Evolutionary conservation across 192 early-diverging fungal genomes (phyloP), one percentile per base, ranked within the genome.

Genomic region (Entophlyctis helioformis): DNA sequence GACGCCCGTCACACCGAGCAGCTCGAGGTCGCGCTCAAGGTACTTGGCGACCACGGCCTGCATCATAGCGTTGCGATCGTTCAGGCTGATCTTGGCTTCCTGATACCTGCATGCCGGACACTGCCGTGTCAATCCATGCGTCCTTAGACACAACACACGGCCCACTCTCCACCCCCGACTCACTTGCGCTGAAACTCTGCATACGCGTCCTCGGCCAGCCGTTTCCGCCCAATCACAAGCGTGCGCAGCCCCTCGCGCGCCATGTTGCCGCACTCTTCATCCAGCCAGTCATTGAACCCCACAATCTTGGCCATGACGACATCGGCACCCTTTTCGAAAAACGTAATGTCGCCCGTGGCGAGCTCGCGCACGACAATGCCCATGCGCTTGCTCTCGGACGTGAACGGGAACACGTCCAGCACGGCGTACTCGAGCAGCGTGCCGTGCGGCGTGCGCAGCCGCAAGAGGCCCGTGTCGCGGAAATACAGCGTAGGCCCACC

Each of bases 261-360:
- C 89, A 96, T 92, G 51, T 91, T 94, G 25, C 84, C 88, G 56
- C 89, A 92, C 64, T 94, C 91, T 64, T 97, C 93, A 27, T 97
- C 93, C 19, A 97, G 62, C 93, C 93, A 94, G 57, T 94, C 87
- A 63, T 89, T 94, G 58, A 83, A 84, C 59, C 83, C 76, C 19
- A 93, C 89, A 54, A 91, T 89, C 38, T 66, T 69, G 42, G 70
- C 57, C 90, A 93, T 94, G 2, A 96, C 85, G 0, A 76, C 73
- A 65, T 93, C 90, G 0, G 93, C 93, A 23, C 93, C 93, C 71
- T 97, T 97, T 59, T 91, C 77, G 49, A 84, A 84, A 62, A 97
- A 97, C 15, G 61, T 67, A 36, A 94, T 86, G 40, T 94, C 88
- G 10, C 77, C 72, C 0, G 77, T 75, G 2, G 56, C 42, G 35